These are phyloP conservation scores for Sphaerulina vaccinii DNA, from an alignment of 2,329 filamentous ascomycete genomes.

Conservation along the genomic window DNA sequence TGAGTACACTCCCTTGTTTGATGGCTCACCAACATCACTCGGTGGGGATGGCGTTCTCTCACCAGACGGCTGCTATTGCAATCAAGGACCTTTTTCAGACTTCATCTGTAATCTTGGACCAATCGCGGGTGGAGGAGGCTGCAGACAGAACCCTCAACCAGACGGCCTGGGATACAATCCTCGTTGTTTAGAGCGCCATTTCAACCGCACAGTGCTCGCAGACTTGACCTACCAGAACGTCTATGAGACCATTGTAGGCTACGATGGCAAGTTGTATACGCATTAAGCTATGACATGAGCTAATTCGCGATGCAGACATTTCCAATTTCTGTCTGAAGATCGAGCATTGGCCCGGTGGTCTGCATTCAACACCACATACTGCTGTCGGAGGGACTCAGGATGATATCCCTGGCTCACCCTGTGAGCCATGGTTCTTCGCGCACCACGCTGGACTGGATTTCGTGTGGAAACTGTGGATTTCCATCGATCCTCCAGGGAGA, in stretches of 20 bases:
- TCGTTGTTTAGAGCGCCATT: constrained; percentile 37
- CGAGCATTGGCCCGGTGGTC: constrained; percentile 13
- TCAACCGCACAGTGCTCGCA: constrained; percentile 1
- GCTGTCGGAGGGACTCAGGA: constrained; percentile 44
- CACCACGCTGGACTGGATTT: constrained; percentile 6
- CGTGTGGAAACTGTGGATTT: constrained; percentile 4
- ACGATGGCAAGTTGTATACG: background rate
- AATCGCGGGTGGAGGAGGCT: constrained; percentile 35
- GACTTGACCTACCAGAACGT: constrained; percentile 16
- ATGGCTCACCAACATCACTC: constrained; percentile 50
- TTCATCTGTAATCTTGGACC: constrained; percentile 50
- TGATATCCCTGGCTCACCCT: constrained; percentile 47
- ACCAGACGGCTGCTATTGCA: constrained; percentile 53
- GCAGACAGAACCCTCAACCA: constrained; percentile 29
- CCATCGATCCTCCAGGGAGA: constrained; percentile 34
- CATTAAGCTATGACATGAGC: background rate
- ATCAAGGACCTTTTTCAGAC: constrained; percentile 53
- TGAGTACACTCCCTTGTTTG: constrained; percentile 52
- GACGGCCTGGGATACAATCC: constrained; percentile 36
- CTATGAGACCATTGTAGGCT: constrained; percentile 3
- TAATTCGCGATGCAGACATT: constrained; percentile 2
- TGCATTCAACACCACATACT: constrained; percentile 14
- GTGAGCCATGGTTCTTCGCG: constrained; percentile 39
- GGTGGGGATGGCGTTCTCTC: constrained; percentile 27
- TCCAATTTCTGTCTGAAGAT: constrained; percentile 11